Conservation (phyloP, 495 filamentous ascomycete genomes). For the Penicillium ucsense region DNA sequence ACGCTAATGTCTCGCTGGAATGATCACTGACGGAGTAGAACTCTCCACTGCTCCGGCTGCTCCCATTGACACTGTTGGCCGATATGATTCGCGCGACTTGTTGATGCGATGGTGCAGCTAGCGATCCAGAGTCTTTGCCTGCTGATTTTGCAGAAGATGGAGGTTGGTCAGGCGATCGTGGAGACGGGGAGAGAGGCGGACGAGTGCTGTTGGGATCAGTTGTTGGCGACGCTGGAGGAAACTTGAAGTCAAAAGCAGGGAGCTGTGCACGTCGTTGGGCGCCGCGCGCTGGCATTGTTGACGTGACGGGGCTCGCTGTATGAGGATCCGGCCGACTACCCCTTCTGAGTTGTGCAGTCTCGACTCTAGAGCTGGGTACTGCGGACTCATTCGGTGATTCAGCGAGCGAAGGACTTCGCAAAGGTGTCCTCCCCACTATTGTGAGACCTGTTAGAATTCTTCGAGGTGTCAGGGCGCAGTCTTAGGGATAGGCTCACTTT, state of each 20-base stretch:
- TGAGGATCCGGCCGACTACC: conserved; percentile 15
- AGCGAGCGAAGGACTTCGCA: conserved; percentile 17
- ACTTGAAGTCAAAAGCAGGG: conserved; percentile 56
- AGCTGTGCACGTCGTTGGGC: conserved; percentile 27
- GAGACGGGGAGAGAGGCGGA: conserved; percentile 26
- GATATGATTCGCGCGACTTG: conserved; percentile 65
- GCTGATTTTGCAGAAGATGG: conserved; percentile 4
- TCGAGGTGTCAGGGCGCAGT: no score
- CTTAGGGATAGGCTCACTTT: conserved; percentile 25
- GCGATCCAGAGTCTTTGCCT: conserved; percentile 8
- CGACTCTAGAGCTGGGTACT: conserved; percentile 17
- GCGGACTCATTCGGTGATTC: conserved; percentile 22
- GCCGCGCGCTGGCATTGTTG: conserved; percentile 17
- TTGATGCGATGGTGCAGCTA: conserved; percentile 38
- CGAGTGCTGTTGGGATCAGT: conserved; percentile 22
- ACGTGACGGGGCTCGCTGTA: conserved; percentile 20
- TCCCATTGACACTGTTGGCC: conserved; percentile 53
- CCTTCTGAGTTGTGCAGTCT: conserved; percentile 20
- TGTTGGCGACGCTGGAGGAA: conserved; percentile 42
- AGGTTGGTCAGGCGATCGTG: conserved; percentile 12
- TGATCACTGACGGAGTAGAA: conserved; percentile 92
- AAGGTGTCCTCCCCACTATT: conserved; percentile 16
- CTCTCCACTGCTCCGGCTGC: conserved; percentile 79
- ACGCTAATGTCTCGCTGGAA: conserved; percentile 85
- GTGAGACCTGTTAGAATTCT: conserved; percentile 4